These are phyloP conservation scores for Penicillium chermesinum DNA, from an alignment of 495 filamentous ascomycete species.

Conservation along the genomic window DNA sequence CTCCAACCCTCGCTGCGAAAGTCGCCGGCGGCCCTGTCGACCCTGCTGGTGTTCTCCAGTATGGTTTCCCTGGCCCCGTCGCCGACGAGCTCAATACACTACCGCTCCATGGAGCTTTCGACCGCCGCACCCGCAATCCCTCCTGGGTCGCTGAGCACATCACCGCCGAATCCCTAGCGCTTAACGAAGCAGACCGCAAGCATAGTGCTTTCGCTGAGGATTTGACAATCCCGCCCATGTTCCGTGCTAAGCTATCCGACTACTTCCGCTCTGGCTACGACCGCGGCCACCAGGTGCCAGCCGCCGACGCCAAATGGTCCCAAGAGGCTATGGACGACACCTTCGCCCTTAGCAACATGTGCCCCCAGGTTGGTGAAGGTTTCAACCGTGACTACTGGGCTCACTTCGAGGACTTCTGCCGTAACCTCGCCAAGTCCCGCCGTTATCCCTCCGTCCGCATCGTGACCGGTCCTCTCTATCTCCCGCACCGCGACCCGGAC, in stretches of 20 bases:
- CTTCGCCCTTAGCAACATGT: conserved; percentile 92
- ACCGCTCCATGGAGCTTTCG: conserved; percentile 78
- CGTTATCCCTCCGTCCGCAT: conserved; percentile 85
- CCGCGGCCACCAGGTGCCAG: conserved; percentile 78
- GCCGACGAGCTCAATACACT: conserved; percentile 70
- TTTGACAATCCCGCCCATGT: conserved; percentile 67
- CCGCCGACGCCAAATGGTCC: conserved; percentile 93
- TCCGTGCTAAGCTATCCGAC: conserved; percentile 85
- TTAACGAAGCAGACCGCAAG: conserved; percentile 74
- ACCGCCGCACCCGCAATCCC: conserved; percentile 88
- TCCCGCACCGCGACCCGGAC: conserved; percentile 76
- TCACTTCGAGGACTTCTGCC: conserved; percentile 96
- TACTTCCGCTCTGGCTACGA: conserved; percentile 86
- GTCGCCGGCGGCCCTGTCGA: conserved; percentile 56
- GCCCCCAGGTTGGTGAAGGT: conserved; percentile 92
- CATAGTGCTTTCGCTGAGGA: conserved; percentile 83
- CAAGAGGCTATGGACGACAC: conserved; percentile 92
- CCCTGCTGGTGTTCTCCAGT: conserved; percentile 86
- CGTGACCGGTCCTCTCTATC: conserved; percentile 89
- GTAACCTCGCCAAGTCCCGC: conserved; percentile 56
- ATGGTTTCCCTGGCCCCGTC: conserved; percentile 92
- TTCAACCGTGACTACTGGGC: conserved; percentile 99
- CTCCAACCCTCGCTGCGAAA: conserved; percentile 38
- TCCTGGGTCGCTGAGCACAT: conserved; percentile 97
- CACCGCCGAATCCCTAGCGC: conserved; percentile 75